Conservation (phyloP, 2,329 filamentous ascomycete genomes). For the Aspergillus pseudoterreus region DNA sequence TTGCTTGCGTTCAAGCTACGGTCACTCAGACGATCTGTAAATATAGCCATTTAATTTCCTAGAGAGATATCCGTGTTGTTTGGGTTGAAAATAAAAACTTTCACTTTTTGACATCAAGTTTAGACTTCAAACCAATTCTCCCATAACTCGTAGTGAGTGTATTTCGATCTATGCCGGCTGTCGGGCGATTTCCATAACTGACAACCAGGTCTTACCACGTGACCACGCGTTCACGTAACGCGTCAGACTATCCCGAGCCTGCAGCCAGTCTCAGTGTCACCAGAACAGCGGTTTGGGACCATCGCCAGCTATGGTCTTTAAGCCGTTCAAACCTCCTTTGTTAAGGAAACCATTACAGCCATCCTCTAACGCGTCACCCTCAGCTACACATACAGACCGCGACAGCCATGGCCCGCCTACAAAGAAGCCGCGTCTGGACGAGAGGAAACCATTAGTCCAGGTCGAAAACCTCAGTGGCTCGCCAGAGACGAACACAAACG, state of each 20-base stretch:
- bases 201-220: slow-evolving; percentile 12
- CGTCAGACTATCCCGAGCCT: slow-evolving; percentile 5
- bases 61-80: background rate
- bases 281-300: slow-evolving; percentile 2
- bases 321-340: slow-evolving; percentile 44
- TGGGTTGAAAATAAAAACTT: background rate
- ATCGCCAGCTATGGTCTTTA: slow-evolving; percentile 37
- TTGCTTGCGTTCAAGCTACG: background rate
- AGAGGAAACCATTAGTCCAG: slow-evolving; percentile 32
- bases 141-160: background rate
- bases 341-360: slow-evolving; percentile 30
- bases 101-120: background rate
- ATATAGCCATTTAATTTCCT: slow-evolving; percentile 1
- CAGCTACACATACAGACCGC: slow-evolving; percentile 2
- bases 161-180: background rate
- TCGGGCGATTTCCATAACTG: background rate
- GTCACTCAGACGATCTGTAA: background rate
- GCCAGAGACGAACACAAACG: slow-evolving; percentile 3
- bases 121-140: too few relatives aligned
- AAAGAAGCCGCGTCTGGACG: slow-evolving; percentile 36
- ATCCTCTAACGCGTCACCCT: background rate
- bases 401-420: slow-evolving; percentile 19
- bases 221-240: slow-evolving; percentile 18
- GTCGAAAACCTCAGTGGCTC: slow-evolving; percentile 23
- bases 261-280: background rate